Conservation (phyloP, 108 stramenopile species). For the Fragilaria crotonensis region DNA sequence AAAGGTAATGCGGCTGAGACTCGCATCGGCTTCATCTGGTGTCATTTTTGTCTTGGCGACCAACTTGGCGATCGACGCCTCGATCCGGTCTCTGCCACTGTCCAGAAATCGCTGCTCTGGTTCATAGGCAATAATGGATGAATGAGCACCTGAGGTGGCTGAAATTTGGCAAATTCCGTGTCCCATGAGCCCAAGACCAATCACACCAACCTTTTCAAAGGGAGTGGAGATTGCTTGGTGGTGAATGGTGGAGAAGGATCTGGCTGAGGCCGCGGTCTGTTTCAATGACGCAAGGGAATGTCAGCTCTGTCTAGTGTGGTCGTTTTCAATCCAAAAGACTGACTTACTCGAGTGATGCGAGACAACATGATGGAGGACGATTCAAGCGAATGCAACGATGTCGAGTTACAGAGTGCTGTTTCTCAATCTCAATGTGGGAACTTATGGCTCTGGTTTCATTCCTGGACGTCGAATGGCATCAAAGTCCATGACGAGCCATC, state of each 20-base stretch:
- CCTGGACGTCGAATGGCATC: too few relatives aligned
- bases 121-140: conserved; percentile 78
- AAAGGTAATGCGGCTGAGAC: conserved; percentile 58
- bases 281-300: too few relatives aligned
- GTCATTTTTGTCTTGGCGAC: conserved; percentile 78
- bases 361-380: too few relatives aligned
- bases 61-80: conserved; percentile 59
- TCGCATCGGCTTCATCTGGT: conserved; percentile 39
- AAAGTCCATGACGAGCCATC: too few relatives aligned
- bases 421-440: too few relatives aligned
- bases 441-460: too few relatives aligned
- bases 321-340: too few relatives aligned
- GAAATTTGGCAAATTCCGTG: conserved; percentile 93
- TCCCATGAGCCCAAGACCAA: conserved; percentile 99
- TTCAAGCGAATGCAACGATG: too few relatives aligned
- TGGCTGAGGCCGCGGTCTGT: too few relatives aligned
- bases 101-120: conserved; percentile 66
- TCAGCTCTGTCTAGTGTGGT: too few relatives aligned
- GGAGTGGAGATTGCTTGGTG: conserved; percentile 11
- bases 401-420: too few relatives aligned
- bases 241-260: neutral
- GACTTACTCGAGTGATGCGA: too few relatives aligned
- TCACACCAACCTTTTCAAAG: conserved; percentile 85
- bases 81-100: conserved; percentile 62
- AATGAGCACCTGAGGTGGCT: conserved; percentile 69